phyloP scores from a whole-genome alignment of 2,329 filamentous ascomycete species.

The Alternaria gansuensis region DNA sequence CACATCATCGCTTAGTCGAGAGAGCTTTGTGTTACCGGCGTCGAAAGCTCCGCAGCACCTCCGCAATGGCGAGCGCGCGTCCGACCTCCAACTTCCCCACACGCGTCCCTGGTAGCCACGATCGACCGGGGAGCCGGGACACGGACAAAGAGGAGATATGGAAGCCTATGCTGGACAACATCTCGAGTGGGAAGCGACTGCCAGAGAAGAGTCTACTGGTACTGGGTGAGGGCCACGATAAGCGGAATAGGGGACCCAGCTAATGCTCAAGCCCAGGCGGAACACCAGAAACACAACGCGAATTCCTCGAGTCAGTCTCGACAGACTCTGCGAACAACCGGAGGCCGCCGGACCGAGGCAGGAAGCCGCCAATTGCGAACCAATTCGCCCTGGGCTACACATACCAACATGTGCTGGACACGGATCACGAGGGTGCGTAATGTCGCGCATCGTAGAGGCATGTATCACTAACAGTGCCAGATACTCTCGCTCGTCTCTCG shows the following conservation, averaged over 20 bases:
- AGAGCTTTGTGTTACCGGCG: slow-evolving; percentile 11
- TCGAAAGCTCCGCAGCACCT: slow-evolving; percentile 34
- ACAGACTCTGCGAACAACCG: slow-evolving; percentile 51
- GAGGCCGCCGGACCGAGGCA: slow-evolving; percentile 63
- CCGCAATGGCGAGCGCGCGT: slow-evolving; percentile 49
- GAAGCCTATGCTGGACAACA: slow-evolving; percentile 90
- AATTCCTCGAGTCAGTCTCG: slow-evolving; percentile 72
- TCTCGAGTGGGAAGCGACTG: slow-evolving; percentile 87
- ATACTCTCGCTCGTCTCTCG: slow-evolving; percentile 88
- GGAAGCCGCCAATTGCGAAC: slow-evolving; percentile 82
- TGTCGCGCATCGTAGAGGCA: slow-evolving; percentile 7
- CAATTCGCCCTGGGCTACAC: slow-evolving; percentile 93
- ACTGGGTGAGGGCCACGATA: slow-evolving; percentile 67
- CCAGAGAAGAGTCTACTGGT: slow-evolving; percentile 92
- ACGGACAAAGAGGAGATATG: slow-evolving; percentile 84
- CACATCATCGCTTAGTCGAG: background rate
- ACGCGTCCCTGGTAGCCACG: slow-evolving; percentile 33
- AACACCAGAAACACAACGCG: slow-evolving; percentile 81
- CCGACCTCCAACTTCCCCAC: slow-evolving; percentile 45
- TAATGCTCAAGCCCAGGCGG: slow-evolving; percentile 66
- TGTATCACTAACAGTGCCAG: slow-evolving; percentile 56
- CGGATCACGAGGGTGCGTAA: slow-evolving; percentile 83
- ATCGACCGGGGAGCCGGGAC: slow-evolving; percentile 65
- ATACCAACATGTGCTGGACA: slow-evolving; percentile 92
- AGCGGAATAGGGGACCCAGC: slow-evolving; percentile 26